Base-by-base conservation (phyloP, 495 filamentous ascomycete species). In the Aspergillus sparsus region DNA sequence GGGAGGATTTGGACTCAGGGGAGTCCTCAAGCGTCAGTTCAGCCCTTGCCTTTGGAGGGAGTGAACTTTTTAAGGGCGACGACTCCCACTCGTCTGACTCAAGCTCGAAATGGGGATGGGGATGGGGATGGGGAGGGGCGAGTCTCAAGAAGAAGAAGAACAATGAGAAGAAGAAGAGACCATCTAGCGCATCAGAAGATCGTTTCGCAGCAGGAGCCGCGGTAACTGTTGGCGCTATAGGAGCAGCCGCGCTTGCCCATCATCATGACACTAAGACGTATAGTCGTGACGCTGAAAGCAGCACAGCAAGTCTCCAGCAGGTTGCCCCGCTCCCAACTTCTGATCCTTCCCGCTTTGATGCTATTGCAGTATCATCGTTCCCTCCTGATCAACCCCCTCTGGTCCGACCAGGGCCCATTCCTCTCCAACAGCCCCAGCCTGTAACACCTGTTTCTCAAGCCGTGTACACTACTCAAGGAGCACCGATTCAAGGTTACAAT, bases 341-440 rank as follows among this genome's bases (percentile, higher is more conserved):
- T 10, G 87, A 90, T 65, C 83, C 83, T 5, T 74, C 74, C 34
- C 80, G 76, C 42, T 88, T 84, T 63, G 86, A 87, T 53, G 81
- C 75, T 58, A 73, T 68, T 21, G 67, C 70, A 9, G 69, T 80
- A 15, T 77, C 76, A 49, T 81, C 86, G 13, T 69, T 79, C 37
- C 60, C 74, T 68, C 52, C 67, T 73, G 46, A 67, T 62, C 54
- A 81, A 76, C 68, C 83, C 74, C 79, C 75, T 6, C 61, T 74
- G 16, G 66, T 79, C 46, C 75, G 79, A 21, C 77, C 81, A 13
- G 80, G 75, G 6, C 72, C 77, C 18, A 79, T 85, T 45, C 82
- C 82, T 9, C 72, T 86, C 6, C 83, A 84, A 56, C 81, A 85
- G 53, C 83, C 83, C 41, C 82, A 84, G 61, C 83, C 83, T 32